A percentile compares a stretch with the other conserved stretches of the same genome.
These are phyloP conservation scores for Blastocystis sp. DNA, from an alignment of 352 stramenopile species.

Conservation along the genomic window DNA sequence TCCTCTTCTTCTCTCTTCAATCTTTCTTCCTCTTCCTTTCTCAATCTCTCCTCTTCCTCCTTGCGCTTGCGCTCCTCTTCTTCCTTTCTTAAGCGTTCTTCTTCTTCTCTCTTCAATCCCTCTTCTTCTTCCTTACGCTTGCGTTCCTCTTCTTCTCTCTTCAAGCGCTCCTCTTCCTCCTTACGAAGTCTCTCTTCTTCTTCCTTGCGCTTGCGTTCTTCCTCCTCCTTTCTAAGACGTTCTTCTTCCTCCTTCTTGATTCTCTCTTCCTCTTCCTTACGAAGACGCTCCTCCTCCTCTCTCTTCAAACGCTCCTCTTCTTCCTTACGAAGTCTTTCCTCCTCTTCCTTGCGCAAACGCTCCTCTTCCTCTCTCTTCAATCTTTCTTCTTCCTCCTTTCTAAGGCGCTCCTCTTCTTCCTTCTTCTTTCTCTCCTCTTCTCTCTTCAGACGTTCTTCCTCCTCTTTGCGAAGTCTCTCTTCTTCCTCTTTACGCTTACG, in stretches of 20 bases:
- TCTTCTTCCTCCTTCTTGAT: not conserved
- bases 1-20: not conserved
- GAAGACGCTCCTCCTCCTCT: not conserved
- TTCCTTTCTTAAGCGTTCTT: not conserved
- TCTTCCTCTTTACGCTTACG: constrained; percentile 27
- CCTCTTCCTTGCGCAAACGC: not conserved
- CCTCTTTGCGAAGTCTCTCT: not conserved
- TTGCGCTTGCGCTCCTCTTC: too few species aligned
- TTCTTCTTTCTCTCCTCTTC: not conserved
- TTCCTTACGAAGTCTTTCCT: not conserved
- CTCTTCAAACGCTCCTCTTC: not conserved
- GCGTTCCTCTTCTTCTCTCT: not conserved
- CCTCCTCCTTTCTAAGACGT: not conserved
- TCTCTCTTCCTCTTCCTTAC: not conserved
- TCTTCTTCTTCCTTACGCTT: not conserved
- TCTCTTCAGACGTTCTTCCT: constrained; percentile 7
- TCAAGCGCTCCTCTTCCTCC: not conserved
- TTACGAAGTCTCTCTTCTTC: not conserved
- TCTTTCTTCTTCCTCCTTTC: not conserved
- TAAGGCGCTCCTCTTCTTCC: not conserved
- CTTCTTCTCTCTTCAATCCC: not conserved
- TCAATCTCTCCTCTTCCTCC: not conserved
- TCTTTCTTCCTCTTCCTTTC: not conserved
- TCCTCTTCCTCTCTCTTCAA: constrained; percentile 12
- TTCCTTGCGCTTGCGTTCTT: not conserved